Conservation (phyloP, 2,329 filamentous ascomycete species). For the Phialemoniopsis sp. region DNA sequence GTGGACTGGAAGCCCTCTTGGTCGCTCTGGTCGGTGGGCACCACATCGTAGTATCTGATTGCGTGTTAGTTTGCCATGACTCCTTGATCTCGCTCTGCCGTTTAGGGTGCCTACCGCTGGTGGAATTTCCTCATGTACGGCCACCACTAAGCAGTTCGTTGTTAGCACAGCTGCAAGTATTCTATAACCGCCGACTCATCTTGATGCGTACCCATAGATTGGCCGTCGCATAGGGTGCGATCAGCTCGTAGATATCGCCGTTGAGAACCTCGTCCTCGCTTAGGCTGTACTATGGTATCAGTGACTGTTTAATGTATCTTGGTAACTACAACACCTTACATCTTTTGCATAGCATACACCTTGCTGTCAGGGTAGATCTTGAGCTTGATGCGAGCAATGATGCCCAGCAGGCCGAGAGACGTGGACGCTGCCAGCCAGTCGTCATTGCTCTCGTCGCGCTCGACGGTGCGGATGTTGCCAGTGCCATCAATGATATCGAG, state of each 20-base stretch:
- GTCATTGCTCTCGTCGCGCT: conserved; percentile 35
- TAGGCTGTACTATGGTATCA: conserved; percentile 21
- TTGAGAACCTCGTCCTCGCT: conserved; percentile 42
- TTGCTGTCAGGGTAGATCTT: conserved; percentile 47
- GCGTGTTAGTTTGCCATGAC: no score
- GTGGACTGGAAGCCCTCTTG: conserved; percentile 49
- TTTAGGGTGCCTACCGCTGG: no score
- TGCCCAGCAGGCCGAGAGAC: conserved; percentile 40
- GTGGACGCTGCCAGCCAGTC: conserved; percentile 49
- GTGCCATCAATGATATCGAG: conserved; percentile 45
- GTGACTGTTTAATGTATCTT: neutral
- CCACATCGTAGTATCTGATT: conserved; percentile 48
- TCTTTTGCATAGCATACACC: conserved; percentile 44
- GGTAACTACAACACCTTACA: conserved; percentile 22
- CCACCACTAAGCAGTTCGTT: conserved; percentile 36
- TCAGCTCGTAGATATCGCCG: conserved; percentile 44
- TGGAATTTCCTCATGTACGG: conserved; percentile 46
- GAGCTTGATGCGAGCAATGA: conserved; percentile 43
- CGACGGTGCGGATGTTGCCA: conserved; percentile 35
- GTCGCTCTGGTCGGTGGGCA: conserved; percentile 28
- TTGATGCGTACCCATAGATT: conserved; percentile 39
- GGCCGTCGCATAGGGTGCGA: conserved; percentile 44
- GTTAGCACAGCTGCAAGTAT: conserved; percentile 5
- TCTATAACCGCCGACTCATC: no score
- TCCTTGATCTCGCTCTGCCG: no score